Conservation (phyloP, 768 basidiomycete genomes). For the Dentipellis fragilis region DNA sequence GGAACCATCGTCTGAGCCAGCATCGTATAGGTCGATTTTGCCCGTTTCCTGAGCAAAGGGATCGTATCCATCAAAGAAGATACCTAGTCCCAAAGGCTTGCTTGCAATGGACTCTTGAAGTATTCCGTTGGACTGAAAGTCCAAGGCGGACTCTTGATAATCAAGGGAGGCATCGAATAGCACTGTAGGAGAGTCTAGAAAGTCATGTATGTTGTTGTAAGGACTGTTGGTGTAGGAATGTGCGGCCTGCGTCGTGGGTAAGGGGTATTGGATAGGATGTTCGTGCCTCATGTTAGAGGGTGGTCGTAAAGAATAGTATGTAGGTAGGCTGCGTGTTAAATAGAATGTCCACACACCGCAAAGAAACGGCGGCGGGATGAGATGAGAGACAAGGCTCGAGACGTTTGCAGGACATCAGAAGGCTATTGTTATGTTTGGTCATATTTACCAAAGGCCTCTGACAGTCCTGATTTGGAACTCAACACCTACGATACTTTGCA, state of each 20-base stretch:
- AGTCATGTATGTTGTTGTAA: not conserved
- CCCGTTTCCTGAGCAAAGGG: not conserved
- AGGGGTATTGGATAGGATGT: not conserved
- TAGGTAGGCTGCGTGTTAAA: slow-evolving; percentile 3
- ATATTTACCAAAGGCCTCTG: slow-evolving; percentile 16
- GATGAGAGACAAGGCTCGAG: not conserved
- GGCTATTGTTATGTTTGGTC: slow-evolving; percentile 12
- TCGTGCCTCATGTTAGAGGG: not conserved
- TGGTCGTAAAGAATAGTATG: slow-evolving; percentile 4
- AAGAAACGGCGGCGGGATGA: not conserved
- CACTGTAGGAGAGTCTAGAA: not conserved
- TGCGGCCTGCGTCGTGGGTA: not conserved
- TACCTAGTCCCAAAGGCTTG: slow-evolving; percentile 8
- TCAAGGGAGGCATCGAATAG: not conserved
- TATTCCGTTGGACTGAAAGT: not conserved
- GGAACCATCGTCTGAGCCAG: not conserved
- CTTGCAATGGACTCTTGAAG: not conserved
- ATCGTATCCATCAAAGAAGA: slow-evolving; percentile 4
- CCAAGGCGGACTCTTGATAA: not conserved
- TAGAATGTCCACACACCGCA: slow-evolving; percentile 1
- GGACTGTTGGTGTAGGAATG: not conserved
- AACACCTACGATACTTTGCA: slow-evolving; percentile 1
- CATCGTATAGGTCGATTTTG: not conserved
- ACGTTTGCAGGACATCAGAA: not conserved
- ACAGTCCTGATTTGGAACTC: slow-evolving; percentile 8